Conservation (phyloP, 176 grass and related monocot genomes). For the Melocanna baccifera region DNA sequence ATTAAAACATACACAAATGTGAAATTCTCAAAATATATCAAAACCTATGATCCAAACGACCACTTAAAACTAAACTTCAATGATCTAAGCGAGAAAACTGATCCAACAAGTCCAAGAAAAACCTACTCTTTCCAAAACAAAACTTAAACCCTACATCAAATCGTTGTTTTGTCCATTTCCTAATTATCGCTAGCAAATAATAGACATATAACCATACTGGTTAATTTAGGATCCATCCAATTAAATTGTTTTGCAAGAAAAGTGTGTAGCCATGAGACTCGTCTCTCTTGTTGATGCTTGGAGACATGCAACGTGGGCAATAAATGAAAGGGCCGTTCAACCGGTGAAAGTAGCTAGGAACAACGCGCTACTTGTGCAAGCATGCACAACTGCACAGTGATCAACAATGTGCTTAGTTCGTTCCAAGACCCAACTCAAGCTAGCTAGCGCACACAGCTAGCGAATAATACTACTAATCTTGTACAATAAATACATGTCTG, state of each 20-base stretch:
- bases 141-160: neutral
- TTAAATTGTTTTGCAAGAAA: neutral
- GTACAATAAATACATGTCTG: slow-evolving; percentile 42
- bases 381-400: neutral
- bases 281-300: neutral
- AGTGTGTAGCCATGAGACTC: neutral
- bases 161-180: neutral
- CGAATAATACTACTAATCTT: neutral
- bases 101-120: neutral
- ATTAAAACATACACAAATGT: neutral
- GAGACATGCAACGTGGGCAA: slow-evolving; percentile 40
- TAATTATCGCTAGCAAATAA: neutral
- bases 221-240: neutral
- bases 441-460: neutral
- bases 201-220: neutral
- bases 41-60: neutral
- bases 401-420: neutral
- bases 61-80: neutral
- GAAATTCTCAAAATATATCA: neutral
- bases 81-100: neutral
- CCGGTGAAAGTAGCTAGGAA: neutral
- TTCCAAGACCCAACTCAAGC: neutral
- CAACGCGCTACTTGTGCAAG: neutral
- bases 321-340: slow-evolving; percentile 31
- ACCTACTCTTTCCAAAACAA: neutral